phyloP scores from a whole-genome alignment of 2,329 filamentous ascomycete species.

The Neonectria faginata region DNA sequence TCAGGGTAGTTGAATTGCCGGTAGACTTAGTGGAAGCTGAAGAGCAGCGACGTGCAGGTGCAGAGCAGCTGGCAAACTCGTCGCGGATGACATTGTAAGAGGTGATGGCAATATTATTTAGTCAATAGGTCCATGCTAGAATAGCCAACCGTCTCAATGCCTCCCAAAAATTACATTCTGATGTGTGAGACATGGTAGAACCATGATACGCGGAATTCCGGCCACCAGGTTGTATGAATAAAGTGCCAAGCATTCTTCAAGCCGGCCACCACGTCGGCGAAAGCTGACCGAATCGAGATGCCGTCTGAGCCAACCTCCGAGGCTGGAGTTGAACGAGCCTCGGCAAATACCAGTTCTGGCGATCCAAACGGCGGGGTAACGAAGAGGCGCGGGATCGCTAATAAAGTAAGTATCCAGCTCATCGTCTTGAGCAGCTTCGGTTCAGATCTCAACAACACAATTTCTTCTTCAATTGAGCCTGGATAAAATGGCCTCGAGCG shows the following conservation, averaged over 20 bases:
- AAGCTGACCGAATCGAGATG: not conserved
- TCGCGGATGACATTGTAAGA: slow-evolving; percentile 12
- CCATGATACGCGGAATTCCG: not conserved
- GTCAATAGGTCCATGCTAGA: not conserved
- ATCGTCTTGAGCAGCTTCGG: not conserved
- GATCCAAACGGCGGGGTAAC: slow-evolving; percentile 4
- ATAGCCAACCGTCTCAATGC: not conserved
- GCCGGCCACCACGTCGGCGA: not conserved
- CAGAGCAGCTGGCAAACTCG: not conserved
- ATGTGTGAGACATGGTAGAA: not conserved
- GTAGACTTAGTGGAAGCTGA: slow-evolving; percentile 39
- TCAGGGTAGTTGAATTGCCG: slow-evolving; percentile 47
- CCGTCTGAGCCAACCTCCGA: slow-evolving; percentile 2
- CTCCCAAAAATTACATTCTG: too few relatives aligned
- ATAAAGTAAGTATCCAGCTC: not conserved
- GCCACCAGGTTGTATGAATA: not conserved
- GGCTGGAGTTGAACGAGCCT: not conserved
- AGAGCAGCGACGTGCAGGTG: slow-evolving; percentile 28
- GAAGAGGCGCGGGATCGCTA: not conserved
- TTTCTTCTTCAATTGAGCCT: not conserved
- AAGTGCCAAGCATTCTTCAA: not conserved
- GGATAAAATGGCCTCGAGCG: slow-evolving; percentile 30
- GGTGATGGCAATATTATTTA: not conserved
- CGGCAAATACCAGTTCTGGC: not conserved
- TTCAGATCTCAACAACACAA: not conserved